Base-by-base conservation (phyloP, 495 filamentous ascomycete genomes). In the Talaromyces nanjingensis region DNA sequence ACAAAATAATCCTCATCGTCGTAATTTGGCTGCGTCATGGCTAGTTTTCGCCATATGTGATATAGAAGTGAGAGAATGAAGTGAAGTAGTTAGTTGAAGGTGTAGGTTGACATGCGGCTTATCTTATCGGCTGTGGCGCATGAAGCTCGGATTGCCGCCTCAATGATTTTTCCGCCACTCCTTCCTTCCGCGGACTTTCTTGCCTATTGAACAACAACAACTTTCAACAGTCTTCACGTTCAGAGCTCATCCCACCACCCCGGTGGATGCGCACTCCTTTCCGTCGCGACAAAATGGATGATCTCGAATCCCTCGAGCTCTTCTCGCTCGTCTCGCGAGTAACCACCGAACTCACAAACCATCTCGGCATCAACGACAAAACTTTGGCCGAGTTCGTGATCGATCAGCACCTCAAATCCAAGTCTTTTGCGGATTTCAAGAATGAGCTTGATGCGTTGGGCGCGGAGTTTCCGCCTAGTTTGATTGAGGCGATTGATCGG, bases 321-420 rank as follows among this genome's bases (percentile, higher is more conserved):
- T 86, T 98, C 64, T 96, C 91, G 65, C 86, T 98, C 63, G 92
- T 98, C 65, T 93, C 91, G 54, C 96, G 93, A 75, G 91, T 98
- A 68, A 96, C 91, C 39, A 91, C 88, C 33, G 94, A 98, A 77
- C 80, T 98, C 52, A 88, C 92, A 67, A 98, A 98, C 75, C 90
- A 98, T 76, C 76, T 98, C 61, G 92, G 93, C 34, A 87, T 97
- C 70, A 89, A 81, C 74, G 93, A 98, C 72, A 97, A 96, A 77
- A 96, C 91, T 1, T 80, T 98, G 18, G 92, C 94, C 59, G 94
- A 98, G 74, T 98, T 96, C 72, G 83, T 98, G 63, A 97, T 98
- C 67, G 90, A 87, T 65, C 90, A 96, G 67, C 91, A 96, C 68
- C 71, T 89, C 69, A 85, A 92, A 86, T 91, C 87, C 77, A 76